Percentiles rank a stretch among this genome's conserved stretches.
These are phyloP conservation scores for Coelastrella sp. DNA, from an alignment of 139 green algal species.

Conservation along the genomic window DNA sequence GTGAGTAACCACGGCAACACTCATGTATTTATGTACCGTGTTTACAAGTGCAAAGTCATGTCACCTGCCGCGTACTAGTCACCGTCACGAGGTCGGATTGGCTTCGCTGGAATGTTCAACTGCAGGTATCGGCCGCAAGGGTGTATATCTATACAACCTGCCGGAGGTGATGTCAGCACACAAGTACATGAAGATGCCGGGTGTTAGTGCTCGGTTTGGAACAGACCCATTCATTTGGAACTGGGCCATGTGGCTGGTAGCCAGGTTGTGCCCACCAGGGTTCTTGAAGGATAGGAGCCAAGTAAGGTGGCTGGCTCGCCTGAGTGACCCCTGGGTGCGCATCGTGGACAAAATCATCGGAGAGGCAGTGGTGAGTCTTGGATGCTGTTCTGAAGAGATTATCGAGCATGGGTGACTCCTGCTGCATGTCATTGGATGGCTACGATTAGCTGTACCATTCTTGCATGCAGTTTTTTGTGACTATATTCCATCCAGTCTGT, in stretches of 20 bases:
- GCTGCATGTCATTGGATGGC: not conserved
- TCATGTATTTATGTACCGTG: too few relatives aligned
- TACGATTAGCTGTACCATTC: not conserved
- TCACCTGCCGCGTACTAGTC: too few relatives aligned
- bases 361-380: slow-evolving; percentile 79
- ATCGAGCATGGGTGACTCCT: not conserved
- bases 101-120: too few relatives aligned
- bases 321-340: slow-evolving; percentile 80
- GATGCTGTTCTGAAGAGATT: not conserved
- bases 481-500: too few relatives aligned
- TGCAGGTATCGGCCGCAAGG: slow-evolving; percentile 58
- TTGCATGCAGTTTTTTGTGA: not conserved
- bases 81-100: too few relatives aligned
- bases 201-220: slow-evolving; percentile 93
- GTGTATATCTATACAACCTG: slow-evolving; percentile 90
- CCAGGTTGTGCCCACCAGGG: slow-evolving; percentile 71
- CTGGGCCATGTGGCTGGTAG: slow-evolving; percentile 90
- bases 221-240: slow-evolving; percentile 96
- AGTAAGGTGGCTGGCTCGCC: slow-evolving; percentile 52
- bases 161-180: slow-evolving; percentile 82
- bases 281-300: slow-evolving; percentile 46
- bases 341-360: slow-evolving; percentile 85
- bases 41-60: too few relatives aligned
- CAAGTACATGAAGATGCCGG: slow-evolving; percentile 75
- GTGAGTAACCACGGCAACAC: too few relatives aligned